A percentile compares a stretch with the other conserved stretches of the same genome.
Evolutionary conservation across 768 basidiomycete species (phyloP).

Genomic region (Jaapia argillacea): DNA sequence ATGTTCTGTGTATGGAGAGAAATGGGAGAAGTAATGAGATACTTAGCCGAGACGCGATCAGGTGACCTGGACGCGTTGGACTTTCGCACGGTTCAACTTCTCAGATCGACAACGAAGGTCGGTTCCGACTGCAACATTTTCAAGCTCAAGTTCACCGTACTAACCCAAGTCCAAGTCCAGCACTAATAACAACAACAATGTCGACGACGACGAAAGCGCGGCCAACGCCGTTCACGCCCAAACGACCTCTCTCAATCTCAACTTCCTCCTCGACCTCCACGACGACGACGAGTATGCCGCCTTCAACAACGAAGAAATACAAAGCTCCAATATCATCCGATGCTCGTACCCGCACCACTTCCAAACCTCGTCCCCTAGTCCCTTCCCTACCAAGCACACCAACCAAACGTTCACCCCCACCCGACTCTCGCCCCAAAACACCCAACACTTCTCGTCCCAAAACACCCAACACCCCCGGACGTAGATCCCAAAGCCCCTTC

Average conservation of each 20-base stretch:
- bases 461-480: no score
- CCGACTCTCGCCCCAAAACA: constrained; percentile 22
- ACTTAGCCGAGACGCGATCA: no score
- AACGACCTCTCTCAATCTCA: constrained; percentile 32
- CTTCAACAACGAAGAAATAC: constrained; percentile 49
- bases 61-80: no score
- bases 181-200: no score
- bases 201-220: no score
- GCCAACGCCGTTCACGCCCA: constrained; percentile 44
- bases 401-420: constrained; percentile 25
- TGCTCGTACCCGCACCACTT: constrained; percentile 15
- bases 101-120: no score
- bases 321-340: constrained; percentile 50
- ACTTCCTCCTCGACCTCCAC: constrained; percentile 19
- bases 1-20: no score
- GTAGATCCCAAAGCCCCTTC: constrained; percentile 39
- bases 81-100: no score
- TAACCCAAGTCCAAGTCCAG: no score
- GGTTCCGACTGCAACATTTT: no score
- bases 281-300: constrained; percentile 21
- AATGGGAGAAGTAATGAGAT: no score
- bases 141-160: no score
- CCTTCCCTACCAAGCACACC: constrained; percentile 46
- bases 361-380: constrained; percentile 18
- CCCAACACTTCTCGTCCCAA: constrained; percentile 26